These are phyloP conservation scores for Salvia sclarea DNA, from an alignment of 305 asterid species.

Conservation along the genomic window DNA sequence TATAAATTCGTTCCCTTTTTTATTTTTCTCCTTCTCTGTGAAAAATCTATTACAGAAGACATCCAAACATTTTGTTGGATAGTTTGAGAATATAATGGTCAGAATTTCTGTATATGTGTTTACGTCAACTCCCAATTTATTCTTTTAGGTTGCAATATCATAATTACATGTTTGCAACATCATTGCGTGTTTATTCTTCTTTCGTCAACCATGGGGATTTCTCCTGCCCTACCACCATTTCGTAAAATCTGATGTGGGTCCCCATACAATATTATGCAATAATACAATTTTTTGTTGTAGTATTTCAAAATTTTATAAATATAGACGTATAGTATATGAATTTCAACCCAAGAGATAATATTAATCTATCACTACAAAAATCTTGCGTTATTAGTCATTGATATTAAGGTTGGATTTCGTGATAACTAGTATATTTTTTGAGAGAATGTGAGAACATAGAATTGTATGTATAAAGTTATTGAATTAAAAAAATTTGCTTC, in stretches of 20 bases:
- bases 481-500: no score
- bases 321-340: not conserved
- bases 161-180: slow-evolving; percentile 34
- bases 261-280: not conserved
- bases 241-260: slow-evolving; percentile 6
- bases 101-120: not conserved
- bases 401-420: no score
- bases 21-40: no score
- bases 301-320: not conserved
- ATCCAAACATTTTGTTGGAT: not conserved
- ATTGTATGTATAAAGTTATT: no score
- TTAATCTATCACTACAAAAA: not conserved
- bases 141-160: slow-evolving; percentile 17
- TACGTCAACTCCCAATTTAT: slow-evolving; percentile 27
- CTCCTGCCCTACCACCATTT: slow-evolving; percentile 19
- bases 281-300: not conserved
- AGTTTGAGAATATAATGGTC: not conserved
- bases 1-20: no score
- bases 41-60: not conserved
- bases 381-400: slow-evolving; percentile 3
- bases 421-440: no score
- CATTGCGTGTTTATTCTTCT: slow-evolving; percentile 30
- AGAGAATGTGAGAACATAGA: no score
- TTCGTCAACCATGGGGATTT: slow-evolving; percentile 26
- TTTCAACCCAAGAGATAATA: not conserved